A percentile compares a stretch with the other conserved stretches of the same genome.
Evolutionary conservation across 2,329 filamentous ascomycete species (phyloP).

Genomic region (Xylariales sp.): DNA sequence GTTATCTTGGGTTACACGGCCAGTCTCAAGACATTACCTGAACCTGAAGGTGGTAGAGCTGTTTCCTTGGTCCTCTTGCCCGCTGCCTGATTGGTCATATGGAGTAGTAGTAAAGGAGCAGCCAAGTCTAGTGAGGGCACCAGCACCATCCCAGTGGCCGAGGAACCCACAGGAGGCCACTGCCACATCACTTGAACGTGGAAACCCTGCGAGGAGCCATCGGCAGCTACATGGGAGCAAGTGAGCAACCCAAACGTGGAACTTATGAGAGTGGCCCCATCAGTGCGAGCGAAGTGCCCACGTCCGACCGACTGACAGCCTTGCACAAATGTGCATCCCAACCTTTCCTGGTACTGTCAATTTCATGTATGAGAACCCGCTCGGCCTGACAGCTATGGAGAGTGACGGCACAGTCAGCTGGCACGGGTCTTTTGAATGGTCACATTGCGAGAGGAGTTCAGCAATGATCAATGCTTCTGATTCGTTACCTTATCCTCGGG

Average conservation of each 20-base stretch:
- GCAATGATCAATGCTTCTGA: constrained; percentile 43
- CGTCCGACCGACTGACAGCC: constrained; percentile 17
- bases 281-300: constrained; percentile 1
- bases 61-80: constrained; percentile 13
- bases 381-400: constrained; percentile 27
- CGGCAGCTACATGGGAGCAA: constrained; percentile 16
- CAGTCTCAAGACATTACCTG: constrained; percentile 16
- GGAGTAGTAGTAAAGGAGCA: constrained; percentile 33
- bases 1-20: constrained; percentile 36
- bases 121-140: constrained; percentile 34
- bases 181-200: constrained; percentile 21
- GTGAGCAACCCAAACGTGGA: constrained; percentile 24
- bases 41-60: constrained; percentile 10
- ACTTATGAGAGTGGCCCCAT: constrained; percentile 4
- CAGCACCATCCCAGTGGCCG: constrained; percentile 29
- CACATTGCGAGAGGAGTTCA: constrained; percentile 47
- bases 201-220: constrained; percentile 13
- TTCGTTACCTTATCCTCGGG: constrained; percentile 48
- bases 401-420: constrained; percentile 36
- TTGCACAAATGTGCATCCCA: constrained; percentile 22
- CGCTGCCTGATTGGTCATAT: constrained; percentile 31
- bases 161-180: constrained; percentile 29
- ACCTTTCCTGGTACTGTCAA: constrained; percentile 23
- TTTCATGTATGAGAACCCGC: constrained; percentile 25
- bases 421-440: constrained; percentile 34